Base-by-base conservation (phyloP, 2,329 filamentous ascomycete genomes). In the Sphaerulina vaccinii region DNA sequence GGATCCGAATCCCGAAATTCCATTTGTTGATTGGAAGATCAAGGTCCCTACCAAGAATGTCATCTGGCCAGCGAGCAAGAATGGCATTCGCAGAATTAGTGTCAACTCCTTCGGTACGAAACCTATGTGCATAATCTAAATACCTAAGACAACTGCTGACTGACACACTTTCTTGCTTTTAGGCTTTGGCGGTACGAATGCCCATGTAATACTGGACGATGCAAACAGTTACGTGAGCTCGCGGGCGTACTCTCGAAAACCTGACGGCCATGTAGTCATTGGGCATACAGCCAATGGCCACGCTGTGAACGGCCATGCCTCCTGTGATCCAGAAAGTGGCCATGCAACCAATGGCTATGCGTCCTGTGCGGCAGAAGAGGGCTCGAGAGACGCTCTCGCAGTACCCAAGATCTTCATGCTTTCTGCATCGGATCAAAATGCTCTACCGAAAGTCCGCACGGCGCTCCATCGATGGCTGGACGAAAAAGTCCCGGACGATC, bases 181-280 rank as follows among this genome's bases (percentile, higher is more conserved):
- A n/a, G n/a, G 64, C 5, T 57, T 59, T 44, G 63, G 64, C 3
- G 64, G 64, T 11, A 58, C 62, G 9, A 68, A 66, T 27, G 56
- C 58, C 1, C 65, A 67, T 39, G 61, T 18, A 15, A 32, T 32
- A 32, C 13, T 32, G 27, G 27, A 32, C 7, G 13, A 13, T 13
- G 7, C 7, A 7, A 13, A 32, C 27, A 32, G 13, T 13, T 7
- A 13, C 7, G 7, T 32, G 27, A 32, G 27, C 27, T 7, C 7
- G 27, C n/a, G n/a, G n/a, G n/a, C n/a, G n/a, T n/a, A n/a, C n/a
- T n/a, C n/a, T n/a, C n/a, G n/a, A n/a, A n/a, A n/a, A n/a, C n/a
- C n/a, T n/a, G n/a, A n/a, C n/a, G n/a, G n/a, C n/a, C n/a, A n/a
- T 19, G 7, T n/a, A 27, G 22, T 19, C 15, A 24, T 24, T 22